Conservation (phyloP, 2,329 filamentous ascomycete genomes). For the Orbilia javanica region DNA sequence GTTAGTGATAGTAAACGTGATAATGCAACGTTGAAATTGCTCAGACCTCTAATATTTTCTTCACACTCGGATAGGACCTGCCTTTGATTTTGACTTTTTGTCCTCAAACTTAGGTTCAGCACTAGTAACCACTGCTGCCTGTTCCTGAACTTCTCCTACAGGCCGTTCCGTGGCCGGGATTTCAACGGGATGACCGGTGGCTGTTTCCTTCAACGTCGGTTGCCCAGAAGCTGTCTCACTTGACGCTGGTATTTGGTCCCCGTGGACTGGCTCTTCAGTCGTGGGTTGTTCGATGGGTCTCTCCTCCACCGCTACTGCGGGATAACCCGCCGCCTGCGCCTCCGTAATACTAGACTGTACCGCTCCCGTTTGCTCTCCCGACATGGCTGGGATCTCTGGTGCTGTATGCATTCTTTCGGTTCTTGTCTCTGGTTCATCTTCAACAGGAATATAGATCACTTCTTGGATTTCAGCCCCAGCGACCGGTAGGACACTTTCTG, state of each 20-base stretch:
- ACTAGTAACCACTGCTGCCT: slow-evolving; percentile 27
- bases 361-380: background rate
- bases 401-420: slow-evolving; percentile 31
- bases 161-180: background rate
- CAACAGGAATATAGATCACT: slow-evolving; percentile 39
- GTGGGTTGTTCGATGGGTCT: slow-evolving; percentile 7
- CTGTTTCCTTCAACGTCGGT: slow-evolving; percentile 22
- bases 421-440: slow-evolving; percentile 23
- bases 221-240: background rate
- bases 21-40: slow-evolving; percentile 19
- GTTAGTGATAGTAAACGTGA: slow-evolving; percentile 15
- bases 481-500: slow-evolving; percentile 41
- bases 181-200: slow-evolving; percentile 8
- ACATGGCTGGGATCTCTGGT: slow-evolving; percentile 24
- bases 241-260: background rate
- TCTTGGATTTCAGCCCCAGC: slow-evolving; percentile 47
- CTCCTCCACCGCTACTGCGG: background rate
- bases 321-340: slow-evolving; percentile 2
- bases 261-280: background rate
- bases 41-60: slow-evolving; percentile 7
- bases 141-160: slow-evolving; percentile 25
- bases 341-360: background rate
- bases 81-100: slow-evolving; percentile 20
- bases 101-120: background rate
- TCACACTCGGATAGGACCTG: slow-evolving; percentile 27